Evolutionary conservation across 2,329 filamentous ascomycete species (phyloP), one percentile per base, ranked within the genome.

Genomic region (Dissoconium aciculare): DNA sequence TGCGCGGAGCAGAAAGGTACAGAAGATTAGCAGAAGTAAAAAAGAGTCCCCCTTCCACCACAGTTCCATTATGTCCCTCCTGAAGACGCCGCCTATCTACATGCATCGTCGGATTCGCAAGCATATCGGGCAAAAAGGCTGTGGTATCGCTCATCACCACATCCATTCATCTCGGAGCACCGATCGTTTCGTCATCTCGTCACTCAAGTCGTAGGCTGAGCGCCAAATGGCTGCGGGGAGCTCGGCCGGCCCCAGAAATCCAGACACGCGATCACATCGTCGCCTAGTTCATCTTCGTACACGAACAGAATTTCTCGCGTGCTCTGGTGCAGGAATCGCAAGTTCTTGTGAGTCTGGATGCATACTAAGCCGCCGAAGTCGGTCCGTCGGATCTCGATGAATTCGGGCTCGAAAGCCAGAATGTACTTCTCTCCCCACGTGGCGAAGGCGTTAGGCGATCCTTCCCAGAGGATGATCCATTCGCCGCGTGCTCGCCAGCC

Each of bases 391-490:
- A 98, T 79, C 60, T 98, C 89, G 45, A 98, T 91, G 51, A 98
- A 98, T 51, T 89, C 93, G 21, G 84, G 75, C 59, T 98, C 89
- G 54, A 98, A 98, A 1, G 87, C 89, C 47, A 98, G 63, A 40
- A 98, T 94, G 68, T 91, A 98, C 42, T 54, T 55, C 28, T 89
- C 89, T 50, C 91, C 91, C 43, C 84, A 93, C 32, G 95, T 74
- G 1, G 89, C 89, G 56, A 98, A 98, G 35, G 76, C 78, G 47
- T 83, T 78, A 24, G 89, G 89, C 26, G 74, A 81, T 34, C 89
- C 89, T 61, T 98, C 89, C 89, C 89, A 98, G 41, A 87, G 79
- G 51, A 98, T 93, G 47, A 79, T 77, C 89, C 89, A 98, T 56
- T 98, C 89, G 4, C 85, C 84, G 48, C 85, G 71, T 32, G 87